Base-by-base conservation (phyloP, 176 grass and related monocot genomes). In the Eragrostis curvula region DNA sequence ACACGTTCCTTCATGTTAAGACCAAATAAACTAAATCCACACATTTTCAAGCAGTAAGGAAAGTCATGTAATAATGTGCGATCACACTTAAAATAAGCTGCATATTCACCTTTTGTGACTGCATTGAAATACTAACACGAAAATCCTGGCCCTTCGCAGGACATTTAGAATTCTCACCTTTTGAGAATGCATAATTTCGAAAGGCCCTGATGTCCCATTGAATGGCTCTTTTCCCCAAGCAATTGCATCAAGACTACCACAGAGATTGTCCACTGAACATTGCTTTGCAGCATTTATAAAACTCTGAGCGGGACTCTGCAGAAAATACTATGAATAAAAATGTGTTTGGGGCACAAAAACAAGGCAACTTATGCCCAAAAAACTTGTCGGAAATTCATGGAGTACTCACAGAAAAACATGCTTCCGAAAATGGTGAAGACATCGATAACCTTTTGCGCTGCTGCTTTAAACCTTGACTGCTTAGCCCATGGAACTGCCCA, bases 351-450 rank as follows among this genome's bases (percentile, higher is more conserved):
- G n/a, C 12, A 57, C 24, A 49, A 29, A 59, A 84, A 68, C 45
- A 80, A 83, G 12, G 45, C 3, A 73, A 71, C 70, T 90, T 3
- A 88, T 56, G 42, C 73, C 32, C 2, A 79, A 74, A 29, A 27
- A 59, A 65, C 60, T n/a, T 63, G 12, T 66, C 8, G 27, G 78
- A 72, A 81, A 27, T 27, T 84, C 58, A 30, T 23, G 71, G n/a
- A 77, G 61, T 77, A 93, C 96, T 95, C 73, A 98, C 96, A 68
- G 92, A 85, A 84, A 98, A 93, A 75, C 90, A 98, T 69, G 96
- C 92, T 95, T 95, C 92, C 45, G 84, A 85, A 85, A 98, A 98
- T 76, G 96, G 96, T 88, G 92, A 92, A 48, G 92, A 93, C 50
- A 95, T 75, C 24, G 86, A 85, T 56, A 93, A 82, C 32, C 44